Percentiles rank a stretch among this genome's conserved stretches.
These are phyloP conservation scores for Carallia brachiata DNA, from an alignment of 345 rosid species.

Conservation along the genomic window DNA sequence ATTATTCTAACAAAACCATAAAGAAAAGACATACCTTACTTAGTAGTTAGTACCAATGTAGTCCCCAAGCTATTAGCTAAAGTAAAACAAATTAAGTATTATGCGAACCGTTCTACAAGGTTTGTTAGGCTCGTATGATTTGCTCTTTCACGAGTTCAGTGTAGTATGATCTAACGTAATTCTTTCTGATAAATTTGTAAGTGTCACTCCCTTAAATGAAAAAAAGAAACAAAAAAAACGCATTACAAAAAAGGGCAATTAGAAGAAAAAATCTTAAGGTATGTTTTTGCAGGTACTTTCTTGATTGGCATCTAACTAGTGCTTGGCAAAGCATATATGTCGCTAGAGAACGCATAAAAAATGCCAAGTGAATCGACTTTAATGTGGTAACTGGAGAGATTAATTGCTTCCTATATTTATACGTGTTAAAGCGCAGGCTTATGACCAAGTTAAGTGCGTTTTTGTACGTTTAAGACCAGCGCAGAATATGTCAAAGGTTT, in stretches of 20 bases:
- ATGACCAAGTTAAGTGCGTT: not conserved
- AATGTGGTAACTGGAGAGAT: too few relatives aligned
- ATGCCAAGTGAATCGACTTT: too few relatives aligned
- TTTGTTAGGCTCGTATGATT: too few relatives aligned
- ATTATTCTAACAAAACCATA: not conserved
- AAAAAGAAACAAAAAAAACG: too few relatives aligned
- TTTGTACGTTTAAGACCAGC: not conserved
- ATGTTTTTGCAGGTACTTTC: not conserved
- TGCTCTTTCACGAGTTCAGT: too few relatives aligned
- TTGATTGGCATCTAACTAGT: too few relatives aligned
- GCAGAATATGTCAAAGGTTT: not conserved
- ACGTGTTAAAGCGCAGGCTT: not conserved
- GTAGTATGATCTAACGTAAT: too few relatives aligned
- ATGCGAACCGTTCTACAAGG: too few relatives aligned
- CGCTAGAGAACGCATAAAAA: too few relatives aligned
- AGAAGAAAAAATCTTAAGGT: not conserved
- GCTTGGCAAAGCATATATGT: not conserved
- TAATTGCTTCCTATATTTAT: not conserved
- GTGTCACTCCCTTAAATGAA: too few relatives aligned
- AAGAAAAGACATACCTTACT: slow-evolving; percentile 11
- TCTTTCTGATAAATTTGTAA: too few relatives aligned
- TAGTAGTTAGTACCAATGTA: not conserved
- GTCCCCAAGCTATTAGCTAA: not conserved
- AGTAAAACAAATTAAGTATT: slow-evolving; percentile 4
- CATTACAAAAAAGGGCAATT: not conserved